These are phyloP conservation scores for Paraconiothyrium sp. DNA, from an alignment of 2,329 filamentous ascomycete species.

Conservation along the genomic window DNA sequence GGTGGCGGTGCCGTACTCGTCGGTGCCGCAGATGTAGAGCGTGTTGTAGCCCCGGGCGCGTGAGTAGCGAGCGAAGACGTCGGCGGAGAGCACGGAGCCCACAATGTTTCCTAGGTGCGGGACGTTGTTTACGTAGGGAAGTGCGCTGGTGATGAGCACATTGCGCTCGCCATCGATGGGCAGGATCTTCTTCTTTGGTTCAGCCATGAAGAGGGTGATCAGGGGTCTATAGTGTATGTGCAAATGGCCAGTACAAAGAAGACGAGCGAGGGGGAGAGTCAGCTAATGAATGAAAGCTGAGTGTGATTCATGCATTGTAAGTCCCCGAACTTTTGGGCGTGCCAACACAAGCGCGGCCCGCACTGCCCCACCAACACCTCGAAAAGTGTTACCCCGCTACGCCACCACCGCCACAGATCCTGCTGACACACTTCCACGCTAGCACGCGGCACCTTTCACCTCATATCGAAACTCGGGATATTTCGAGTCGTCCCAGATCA, in stretches of 20 bases:
- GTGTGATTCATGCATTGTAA: constrained; percentile 11
- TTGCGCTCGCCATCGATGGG: constrained; percentile 74
- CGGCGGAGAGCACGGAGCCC: constrained; percentile 77
- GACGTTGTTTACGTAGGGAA: constrained; percentile 82
- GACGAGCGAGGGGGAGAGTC: not conserved
- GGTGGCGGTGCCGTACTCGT: constrained; percentile 95
- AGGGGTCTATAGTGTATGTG: not conserved
- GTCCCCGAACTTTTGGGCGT: constrained; percentile 7
- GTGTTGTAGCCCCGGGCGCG: constrained; percentile 82
- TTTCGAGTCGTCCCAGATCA: too few species aligned
- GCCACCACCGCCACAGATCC: constrained; percentile 14
- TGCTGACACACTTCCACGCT: constrained; percentile 6
- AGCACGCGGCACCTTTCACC: not conserved
- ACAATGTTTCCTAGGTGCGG: constrained; percentile 72
- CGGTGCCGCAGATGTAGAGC: constrained; percentile 85
- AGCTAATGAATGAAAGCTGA: not conserved
- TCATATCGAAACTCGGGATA: too few species aligned
- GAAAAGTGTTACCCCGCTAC: constrained; percentile 10
- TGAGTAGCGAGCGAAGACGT: constrained; percentile 79
- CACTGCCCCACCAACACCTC: constrained; percentile 8
- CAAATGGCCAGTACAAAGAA: not conserved
- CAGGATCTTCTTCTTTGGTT: constrained; percentile 56
- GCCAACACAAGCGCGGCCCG: constrained; percentile 10
- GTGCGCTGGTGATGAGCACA: constrained; percentile 88
- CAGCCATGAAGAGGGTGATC: constrained; percentile 30